Evolutionary conservation across 768 basidiomycete species (phyloP), one percentile per base, ranked within the genome.

Genomic region (Lactifluus pinguis): DNA sequence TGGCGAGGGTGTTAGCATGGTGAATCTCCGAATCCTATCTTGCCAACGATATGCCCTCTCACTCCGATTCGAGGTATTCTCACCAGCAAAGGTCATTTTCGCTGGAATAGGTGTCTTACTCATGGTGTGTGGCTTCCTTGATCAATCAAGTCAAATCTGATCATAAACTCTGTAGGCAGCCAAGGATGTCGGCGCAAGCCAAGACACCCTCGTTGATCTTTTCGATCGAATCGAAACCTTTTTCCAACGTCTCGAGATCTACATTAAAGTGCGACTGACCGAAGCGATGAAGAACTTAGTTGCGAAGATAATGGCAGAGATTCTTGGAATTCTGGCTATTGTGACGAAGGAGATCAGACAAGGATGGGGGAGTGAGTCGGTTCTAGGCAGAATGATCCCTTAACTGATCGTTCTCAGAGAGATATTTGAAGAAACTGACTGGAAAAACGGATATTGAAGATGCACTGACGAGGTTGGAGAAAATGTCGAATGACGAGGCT

Each of bases 201-300:
- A 57, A 34, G 56, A 57, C 8, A 25, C 49, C 0, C 38, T 57
- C n/a, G 19, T 41, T n/a, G 56, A 45, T 13, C 10, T 57, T 13
- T 57, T 57, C n/a, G 56, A 42, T n/a, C 32, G 49, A 11, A 57
- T 57, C 15, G 56, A 57, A 30, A 32, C 17, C n/a, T 50, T 57
- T n/a, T 57, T 57, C 21, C 30, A 15, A 42, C 56, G 56, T 1
- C 34, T 25, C 25, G 25, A 25, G 25, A 25, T 25, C 25, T 25
- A 25, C 25, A 25, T 25, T 25, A 25, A 25, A 25, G 25, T 25
- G 25, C 25, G 25, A 25, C 1, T 25, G 25, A 25, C 25, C 25
- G 25, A 25, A 25, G 25, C 25, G 25, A 25, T 25, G 25, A 25
- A 25, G 25, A 25, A 25, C 25, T 25, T 25, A 25, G 2, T 25